Conservation (phyloP, 129 eudicot genomes). For the Helianthus tuberosus region DNA sequence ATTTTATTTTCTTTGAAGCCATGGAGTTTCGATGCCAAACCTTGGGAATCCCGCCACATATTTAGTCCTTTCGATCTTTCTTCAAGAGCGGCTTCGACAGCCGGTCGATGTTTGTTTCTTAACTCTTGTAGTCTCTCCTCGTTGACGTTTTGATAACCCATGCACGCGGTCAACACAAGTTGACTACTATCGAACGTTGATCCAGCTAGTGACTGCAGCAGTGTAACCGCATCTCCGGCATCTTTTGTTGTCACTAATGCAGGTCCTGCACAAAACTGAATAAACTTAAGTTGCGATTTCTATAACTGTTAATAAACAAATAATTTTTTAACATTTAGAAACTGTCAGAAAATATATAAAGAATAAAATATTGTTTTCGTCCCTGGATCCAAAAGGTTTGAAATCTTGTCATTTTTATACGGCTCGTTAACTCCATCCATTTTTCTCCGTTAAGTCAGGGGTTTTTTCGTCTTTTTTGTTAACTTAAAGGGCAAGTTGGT, state of each 20-base stretch:
- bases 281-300: constrained; percentile 33
- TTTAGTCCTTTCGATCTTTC: constrained; percentile 77
- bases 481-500: too few relatives aligned
- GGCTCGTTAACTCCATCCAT: too few relatives aligned
- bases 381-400: too few relatives aligned
- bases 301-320: background rate
- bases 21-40: constrained; percentile 70
- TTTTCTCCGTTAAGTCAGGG: too few relatives aligned
- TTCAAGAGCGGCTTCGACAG: constrained; percentile 71
- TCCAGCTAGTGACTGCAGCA: constrained; percentile 91
- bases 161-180: constrained; percentile 96
- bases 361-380: too few relatives aligned
- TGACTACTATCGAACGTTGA: constrained; percentile 99
- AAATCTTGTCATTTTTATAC: too few relatives aligned
- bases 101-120: constrained; percentile 84
- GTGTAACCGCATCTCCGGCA: constrained; percentile 93
- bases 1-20: constrained; percentile 57
- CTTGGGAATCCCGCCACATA: constrained; percentile 61
- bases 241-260: constrained; percentile 98
- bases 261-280: constrained; percentile 73
- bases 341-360: background rate
- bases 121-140: constrained; percentile 70
- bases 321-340: background rate
- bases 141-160: constrained; percentile 87
- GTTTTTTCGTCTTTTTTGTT: too few relatives aligned